Evolutionary conservation across 2,329 filamentous ascomycete genomes (phyloP).

Genomic region (Helotiales sp.): DNA sequence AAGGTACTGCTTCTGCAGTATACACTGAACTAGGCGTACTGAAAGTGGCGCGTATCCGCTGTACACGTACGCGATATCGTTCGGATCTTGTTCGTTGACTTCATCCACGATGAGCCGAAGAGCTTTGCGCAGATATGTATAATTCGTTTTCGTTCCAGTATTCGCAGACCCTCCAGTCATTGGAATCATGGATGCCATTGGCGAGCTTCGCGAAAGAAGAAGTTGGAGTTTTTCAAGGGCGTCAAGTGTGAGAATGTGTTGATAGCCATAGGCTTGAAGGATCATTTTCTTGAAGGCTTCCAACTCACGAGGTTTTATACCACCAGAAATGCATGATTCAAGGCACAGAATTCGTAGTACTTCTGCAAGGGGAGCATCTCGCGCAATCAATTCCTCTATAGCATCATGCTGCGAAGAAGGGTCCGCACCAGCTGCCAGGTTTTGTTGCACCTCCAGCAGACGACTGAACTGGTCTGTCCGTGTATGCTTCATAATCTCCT

Average conservation of each 20-base stretch:
- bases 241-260: constrained; percentile 88
- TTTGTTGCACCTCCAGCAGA: constrained; percentile 92
- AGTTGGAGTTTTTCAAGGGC: constrained; percentile 89
- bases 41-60: constrained; percentile 95
- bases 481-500: constrained; percentile 94
- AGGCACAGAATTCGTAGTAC: constrained; percentile 86
- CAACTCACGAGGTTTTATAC: constrained; percentile 85
- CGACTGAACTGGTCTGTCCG: constrained; percentile 87
- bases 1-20: constrained; percentile 89
- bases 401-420: constrained; percentile 86
- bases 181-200: constrained; percentile 80
- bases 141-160: constrained; percentile 81
- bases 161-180: constrained; percentile 63
- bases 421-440: constrained; percentile 87
- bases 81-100: constrained; percentile 91
- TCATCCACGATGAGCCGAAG: constrained; percentile 93
- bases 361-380: constrained; percentile 79
- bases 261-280: constrained; percentile 91
- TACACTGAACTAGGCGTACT: constrained; percentile 87
- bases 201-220: constrained; percentile 76
- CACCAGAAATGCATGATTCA: constrained; percentile 88
- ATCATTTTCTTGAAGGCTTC: constrained; percentile 89
- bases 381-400: constrained; percentile 93
- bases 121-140: constrained; percentile 83
- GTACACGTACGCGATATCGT: constrained; percentile 97